Evolutionary conservation across 768 basidiomycete genomes (phyloP).

Genomic region (Calocera cornea): DNA sequence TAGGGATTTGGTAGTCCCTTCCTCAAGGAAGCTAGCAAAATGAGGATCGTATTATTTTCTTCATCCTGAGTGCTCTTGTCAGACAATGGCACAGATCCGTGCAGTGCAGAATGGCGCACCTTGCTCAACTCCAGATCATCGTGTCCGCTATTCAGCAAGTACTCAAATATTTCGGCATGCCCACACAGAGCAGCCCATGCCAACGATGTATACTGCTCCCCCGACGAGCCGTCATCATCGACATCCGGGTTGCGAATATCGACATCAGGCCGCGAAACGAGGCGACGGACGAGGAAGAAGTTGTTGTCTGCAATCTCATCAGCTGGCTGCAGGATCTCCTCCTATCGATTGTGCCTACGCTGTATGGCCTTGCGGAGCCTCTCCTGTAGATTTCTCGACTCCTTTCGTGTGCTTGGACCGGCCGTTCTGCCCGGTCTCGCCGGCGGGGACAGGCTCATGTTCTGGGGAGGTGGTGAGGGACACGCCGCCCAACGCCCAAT

Average conservation of each 20-base stretch:
- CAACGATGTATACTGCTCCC: slow-evolving; percentile 59
- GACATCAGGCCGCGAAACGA: slow-evolving; percentile 51
- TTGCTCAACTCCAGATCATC: slow-evolving; percentile 87
- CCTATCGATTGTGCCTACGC: neutral
- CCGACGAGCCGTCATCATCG: slow-evolving; percentile 26
- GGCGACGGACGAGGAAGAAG: slow-evolving; percentile 78
- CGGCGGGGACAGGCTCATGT: neutral
- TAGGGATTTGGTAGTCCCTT: slow-evolving; percentile 36
- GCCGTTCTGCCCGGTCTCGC: neutral
- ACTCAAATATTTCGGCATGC: slow-evolving; percentile 88
- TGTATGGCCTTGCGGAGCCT: neutral
- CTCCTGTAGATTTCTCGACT: neutral
- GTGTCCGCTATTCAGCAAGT: slow-evolving; percentile 69
- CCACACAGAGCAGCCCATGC: slow-evolving; percentile 86
- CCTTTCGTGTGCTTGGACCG: neutral
- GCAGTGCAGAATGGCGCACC: slow-evolving; percentile 35
- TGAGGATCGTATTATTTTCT: slow-evolving; percentile 86
- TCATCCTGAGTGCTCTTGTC: slow-evolving; percentile 46
- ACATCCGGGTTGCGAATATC: slow-evolving; percentile 89
- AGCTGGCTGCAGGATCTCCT: neutral
- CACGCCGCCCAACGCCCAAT: neutral
- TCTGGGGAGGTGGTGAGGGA: neutral
- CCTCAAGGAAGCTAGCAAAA: slow-evolving; percentile 76
- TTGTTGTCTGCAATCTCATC: slow-evolving; percentile 60
- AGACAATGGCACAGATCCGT: neutral